Evolutionary conservation across 1,284 basidiomycete species (phyloP).

Genomic region (Tranzscheliella williamsii): DNA sequence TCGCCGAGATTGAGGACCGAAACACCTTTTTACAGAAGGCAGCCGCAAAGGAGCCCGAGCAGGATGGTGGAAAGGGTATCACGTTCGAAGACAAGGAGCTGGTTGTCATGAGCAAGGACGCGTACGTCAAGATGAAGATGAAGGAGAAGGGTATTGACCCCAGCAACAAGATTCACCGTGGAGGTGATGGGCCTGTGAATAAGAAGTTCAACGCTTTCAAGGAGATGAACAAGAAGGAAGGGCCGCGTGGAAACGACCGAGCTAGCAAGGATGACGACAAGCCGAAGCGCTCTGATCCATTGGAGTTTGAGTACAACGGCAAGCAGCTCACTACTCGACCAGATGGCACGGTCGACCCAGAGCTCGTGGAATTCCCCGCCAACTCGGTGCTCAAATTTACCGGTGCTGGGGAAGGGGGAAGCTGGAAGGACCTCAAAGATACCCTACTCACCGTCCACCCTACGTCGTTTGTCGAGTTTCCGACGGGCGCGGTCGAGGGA

Average conservation of each 20-base stretch:
- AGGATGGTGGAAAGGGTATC: constrained; percentile 50
- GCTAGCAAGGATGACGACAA: constrained; percentile 38
- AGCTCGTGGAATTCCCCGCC: constrained; percentile 70
- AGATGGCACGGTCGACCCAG: constrained; percentile 72
- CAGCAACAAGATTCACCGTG: constrained; percentile 67
- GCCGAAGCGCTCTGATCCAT: constrained; percentile 56
- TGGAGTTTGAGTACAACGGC: constrained; percentile 62
- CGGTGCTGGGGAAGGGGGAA: constrained; percentile 59
- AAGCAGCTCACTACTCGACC: constrained; percentile 68
- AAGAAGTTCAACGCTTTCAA: constrained; percentile 82
- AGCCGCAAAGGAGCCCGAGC: constrained; percentile 57
- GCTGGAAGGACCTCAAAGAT: constrained; percentile 66
- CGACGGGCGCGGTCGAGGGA: constrained; percentile 60
- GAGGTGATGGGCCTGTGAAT: constrained; percentile 60
- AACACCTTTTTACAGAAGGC: constrained; percentile 78
- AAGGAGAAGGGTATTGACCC: constrained; percentile 82
- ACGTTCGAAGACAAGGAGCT: constrained; percentile 66
- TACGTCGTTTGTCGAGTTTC: constrained; percentile 50
- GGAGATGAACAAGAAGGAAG: constrained; percentile 67
- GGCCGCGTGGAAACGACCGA: constrained; percentile 62
- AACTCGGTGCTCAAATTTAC: constrained; percentile 75
- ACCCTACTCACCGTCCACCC: constrained; percentile 48
- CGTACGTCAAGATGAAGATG: constrained; percentile 95
- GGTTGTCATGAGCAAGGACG: constrained; percentile 75
- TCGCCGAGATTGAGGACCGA: constrained; percentile 73